Conservation (phyloP, 331 rosid genomes). For the Rhamnella rubrinervis region DNA sequence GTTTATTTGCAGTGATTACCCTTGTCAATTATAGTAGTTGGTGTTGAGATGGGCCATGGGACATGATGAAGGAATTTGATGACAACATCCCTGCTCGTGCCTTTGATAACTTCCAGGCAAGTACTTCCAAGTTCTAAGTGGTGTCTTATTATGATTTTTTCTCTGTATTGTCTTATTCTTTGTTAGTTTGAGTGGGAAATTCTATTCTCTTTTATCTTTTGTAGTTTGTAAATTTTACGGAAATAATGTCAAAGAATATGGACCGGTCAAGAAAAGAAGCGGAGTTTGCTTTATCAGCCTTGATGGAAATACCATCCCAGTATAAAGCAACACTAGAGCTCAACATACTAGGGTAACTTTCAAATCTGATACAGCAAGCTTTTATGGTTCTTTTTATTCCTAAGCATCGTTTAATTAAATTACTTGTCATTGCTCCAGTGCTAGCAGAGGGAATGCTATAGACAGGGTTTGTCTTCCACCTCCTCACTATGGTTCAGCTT, state of each 20-base stretch:
- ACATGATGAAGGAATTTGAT: slow-evolving; percentile 89
- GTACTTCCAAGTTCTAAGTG: slow-evolving; percentile 25
- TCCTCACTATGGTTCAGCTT: slow-evolving; percentile 62
- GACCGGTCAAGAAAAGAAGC: slow-evolving; percentile 78
- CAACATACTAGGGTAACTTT: slow-evolving; percentile 69
- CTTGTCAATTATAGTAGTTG: slow-evolving; percentile 81
- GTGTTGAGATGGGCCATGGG: slow-evolving; percentile 99
- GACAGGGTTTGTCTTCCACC: slow-evolving; percentile 89
- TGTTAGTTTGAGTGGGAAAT: slow-evolving; percentile 10
- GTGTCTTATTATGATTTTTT: slow-evolving; percentile 12
- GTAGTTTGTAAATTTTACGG: slow-evolving; percentile 93
- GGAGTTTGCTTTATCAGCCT: slow-evolving; percentile 81
- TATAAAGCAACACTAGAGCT: slow-evolving; percentile 88
- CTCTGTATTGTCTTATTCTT: slow-evolving; percentile 4
- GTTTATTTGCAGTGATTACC: slow-evolving; percentile 54
- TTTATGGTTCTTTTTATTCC: slow-evolving; percentile 20
- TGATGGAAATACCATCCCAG: slow-evolving; percentile 96
- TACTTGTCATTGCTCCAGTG: slow-evolving; percentile 32
- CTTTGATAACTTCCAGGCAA: slow-evolving; percentile 93
- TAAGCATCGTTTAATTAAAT: slow-evolving; percentile 1
- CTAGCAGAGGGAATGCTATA: slow-evolving; percentile 56
- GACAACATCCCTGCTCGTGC: slow-evolving; percentile 93
- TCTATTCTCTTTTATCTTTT: slow-evolving; percentile 19
- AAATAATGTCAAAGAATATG: slow-evolving; percentile 79
- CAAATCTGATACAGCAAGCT: slow-evolving; percentile 11